Evolutionary conservation across 2,329 filamentous ascomycete genomes (phyloP).

Genomic region (Trichoderma citrinoviride): DNA sequence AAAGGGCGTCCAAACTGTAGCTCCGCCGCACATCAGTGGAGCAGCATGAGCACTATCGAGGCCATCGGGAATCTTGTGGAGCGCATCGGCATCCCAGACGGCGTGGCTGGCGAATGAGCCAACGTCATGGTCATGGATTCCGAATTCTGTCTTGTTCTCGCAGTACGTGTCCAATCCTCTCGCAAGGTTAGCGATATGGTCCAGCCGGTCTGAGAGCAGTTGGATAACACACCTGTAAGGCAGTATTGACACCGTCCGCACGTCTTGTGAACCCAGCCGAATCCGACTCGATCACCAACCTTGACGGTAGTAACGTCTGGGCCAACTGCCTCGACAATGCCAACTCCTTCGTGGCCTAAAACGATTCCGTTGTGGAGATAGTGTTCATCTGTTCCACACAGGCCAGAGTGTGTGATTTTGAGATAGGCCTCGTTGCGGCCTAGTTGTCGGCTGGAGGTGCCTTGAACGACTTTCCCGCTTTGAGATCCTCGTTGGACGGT

Average conservation of each 20-base stretch:
- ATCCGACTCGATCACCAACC: slow-evolving; percentile 27
- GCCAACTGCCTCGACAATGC: slow-evolving; percentile 37
- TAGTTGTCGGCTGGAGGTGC: not conserved
- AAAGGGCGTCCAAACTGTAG: slow-evolving; percentile 63
- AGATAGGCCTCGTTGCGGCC: slow-evolving; percentile 19
- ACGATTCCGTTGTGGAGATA: slow-evolving; percentile 5
- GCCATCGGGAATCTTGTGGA: slow-evolving; percentile 62
- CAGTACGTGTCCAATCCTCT: slow-evolving; percentile 36
- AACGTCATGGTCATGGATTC: slow-evolving; percentile 39
- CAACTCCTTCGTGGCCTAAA: slow-evolving; percentile 44
- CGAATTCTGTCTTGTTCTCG: slow-evolving; percentile 36
- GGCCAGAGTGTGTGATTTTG: slow-evolving; percentile 23
- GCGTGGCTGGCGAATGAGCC: slow-evolving; percentile 44
- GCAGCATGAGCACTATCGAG: slow-evolving; percentile 60
- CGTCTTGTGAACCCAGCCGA: slow-evolving; percentile 14
- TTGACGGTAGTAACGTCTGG: slow-evolving; percentile 34
- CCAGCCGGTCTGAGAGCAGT: too few species aligned
- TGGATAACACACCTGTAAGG: not conserved
- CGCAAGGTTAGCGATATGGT: not conserved
- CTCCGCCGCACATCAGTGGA: slow-evolving; percentile 76
- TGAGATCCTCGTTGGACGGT: slow-evolving; percentile 7
- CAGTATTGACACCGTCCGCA: not conserved
- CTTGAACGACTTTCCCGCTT: not conserved
- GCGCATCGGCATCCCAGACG: slow-evolving; percentile 36
- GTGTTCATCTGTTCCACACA: slow-evolving; percentile 26